phyloP scores from a whole-genome alignment of 257 asterid genomes.

The Thymus quinquecostatus region DNA sequence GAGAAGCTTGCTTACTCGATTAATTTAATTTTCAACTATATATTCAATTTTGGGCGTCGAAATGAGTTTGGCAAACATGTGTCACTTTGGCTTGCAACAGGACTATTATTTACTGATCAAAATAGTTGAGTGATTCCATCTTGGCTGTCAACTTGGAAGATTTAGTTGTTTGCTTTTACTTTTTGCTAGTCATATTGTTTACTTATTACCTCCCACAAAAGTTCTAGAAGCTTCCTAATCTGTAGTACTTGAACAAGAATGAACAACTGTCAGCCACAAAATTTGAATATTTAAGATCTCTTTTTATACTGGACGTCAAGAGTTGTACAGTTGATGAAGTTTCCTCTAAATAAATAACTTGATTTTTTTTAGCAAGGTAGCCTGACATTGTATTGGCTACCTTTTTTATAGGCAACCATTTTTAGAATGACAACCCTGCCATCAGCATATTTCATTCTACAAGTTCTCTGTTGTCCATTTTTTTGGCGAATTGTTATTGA shows the following conservation, averaged over 20 bases:
- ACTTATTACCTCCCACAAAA: neutral
- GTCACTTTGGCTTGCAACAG: neutral
- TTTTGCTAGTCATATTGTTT: constrained; percentile 7
- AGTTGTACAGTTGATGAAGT: constrained; percentile 23
- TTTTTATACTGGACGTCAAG: constrained; percentile 16
- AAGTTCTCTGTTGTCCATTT: constrained; percentile 16
- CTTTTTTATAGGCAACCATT: constrained; percentile 8
- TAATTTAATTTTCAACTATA: constrained; percentile 22
- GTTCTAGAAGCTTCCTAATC: constrained; percentile 30
- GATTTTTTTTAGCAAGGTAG: constrained; percentile 19
- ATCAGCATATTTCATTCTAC: neutral
- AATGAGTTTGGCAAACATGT: constrained; percentile 21
- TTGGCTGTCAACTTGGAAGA: constrained; percentile 18
- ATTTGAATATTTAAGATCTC: neutral
- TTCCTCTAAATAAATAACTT: neutral
- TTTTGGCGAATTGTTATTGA: neutral
- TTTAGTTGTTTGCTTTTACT: constrained; percentile 17
- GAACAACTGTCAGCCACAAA: constrained; percentile 11
- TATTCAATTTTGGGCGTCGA: neutral
- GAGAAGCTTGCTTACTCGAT: constrained; percentile 20
- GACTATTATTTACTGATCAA: constrained; percentile 28
- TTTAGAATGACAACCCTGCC: neutral
- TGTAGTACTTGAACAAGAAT: constrained; percentile 9
- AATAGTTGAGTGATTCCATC: constrained; percentile 26
- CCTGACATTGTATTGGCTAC: constrained; percentile 14